phyloP scores from a whole-genome alignment of 352 stramenopile species.

The Pythium chondricola region DNA sequence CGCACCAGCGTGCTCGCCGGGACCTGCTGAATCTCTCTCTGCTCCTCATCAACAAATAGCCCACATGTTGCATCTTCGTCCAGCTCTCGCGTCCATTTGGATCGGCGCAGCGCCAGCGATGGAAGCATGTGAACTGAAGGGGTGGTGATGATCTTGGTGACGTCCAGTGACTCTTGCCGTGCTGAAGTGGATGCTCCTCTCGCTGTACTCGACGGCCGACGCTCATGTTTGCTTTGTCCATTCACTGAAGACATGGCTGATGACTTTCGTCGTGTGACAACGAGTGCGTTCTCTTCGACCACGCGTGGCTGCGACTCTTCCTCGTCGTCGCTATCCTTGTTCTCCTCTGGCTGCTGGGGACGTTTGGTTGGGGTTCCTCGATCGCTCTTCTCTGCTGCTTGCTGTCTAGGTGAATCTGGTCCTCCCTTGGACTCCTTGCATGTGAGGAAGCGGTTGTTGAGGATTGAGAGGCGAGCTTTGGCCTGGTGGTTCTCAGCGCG shows the following conservation, averaged over 20 bases:
- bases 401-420: background rate
- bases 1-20: conserved; percentile 44
- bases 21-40: conserved; percentile 24
- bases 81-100: conserved; percentile 33
- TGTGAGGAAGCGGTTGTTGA: conserved; percentile 51
- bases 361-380: background rate
- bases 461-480: conserved; percentile 16
- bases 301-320: background rate
- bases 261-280: background rate
- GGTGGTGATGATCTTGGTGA: conserved; percentile 4
- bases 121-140: conserved; percentile 18
- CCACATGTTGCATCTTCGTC: conserved; percentile 37
- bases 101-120: conserved; percentile 10
- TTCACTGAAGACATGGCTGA: background rate
- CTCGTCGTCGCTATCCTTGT: conserved; percentile 1
- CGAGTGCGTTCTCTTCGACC: background rate
- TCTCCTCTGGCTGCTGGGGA: background rate
- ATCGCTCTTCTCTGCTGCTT: background rate
- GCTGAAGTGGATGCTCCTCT: no score
- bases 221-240: background rate
- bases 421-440: conserved; percentile 18
- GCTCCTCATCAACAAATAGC: conserved; percentile 38
- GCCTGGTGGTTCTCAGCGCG: conserved; percentile 20
- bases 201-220: background rate
- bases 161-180: background rate